Evolutionary conservation across 257 asterid species (phyloP).

Genomic region (Apocynum venetum): DNA sequence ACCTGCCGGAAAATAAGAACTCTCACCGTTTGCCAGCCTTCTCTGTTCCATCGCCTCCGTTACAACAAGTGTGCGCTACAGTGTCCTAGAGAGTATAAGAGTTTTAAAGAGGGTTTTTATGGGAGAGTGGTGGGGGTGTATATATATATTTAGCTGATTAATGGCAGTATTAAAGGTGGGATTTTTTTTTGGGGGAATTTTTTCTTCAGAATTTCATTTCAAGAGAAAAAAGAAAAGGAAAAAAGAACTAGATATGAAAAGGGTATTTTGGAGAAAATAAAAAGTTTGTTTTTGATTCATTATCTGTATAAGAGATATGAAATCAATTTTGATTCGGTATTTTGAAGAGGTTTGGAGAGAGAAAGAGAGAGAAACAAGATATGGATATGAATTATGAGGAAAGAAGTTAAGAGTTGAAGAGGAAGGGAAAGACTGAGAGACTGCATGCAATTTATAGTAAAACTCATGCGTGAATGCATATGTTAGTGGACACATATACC

Average conservation of each 20-base stretch:
- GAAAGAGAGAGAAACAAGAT: constrained; percentile 1
- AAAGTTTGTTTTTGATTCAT: neutral
- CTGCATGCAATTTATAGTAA: constrained; percentile 39
- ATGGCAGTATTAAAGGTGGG: neutral
- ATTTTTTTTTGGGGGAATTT: constrained; percentile 4
- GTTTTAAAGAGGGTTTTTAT: constrained; percentile 24
- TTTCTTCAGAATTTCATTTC: constrained; percentile 2
- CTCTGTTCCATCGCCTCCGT: constrained; percentile 44
- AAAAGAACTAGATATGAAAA: neutral
- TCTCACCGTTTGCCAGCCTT: constrained; percentile 10
- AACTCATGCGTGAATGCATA: constrained; percentile 14
- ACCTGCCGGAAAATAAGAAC: constrained; percentile 19
- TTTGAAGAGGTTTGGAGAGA: neutral
- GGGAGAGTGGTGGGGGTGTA: constrained; percentile 6
- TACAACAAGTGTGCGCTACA: neutral
- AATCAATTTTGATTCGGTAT: neutral
- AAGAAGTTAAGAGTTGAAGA: constrained; percentile 20
- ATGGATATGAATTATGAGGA: neutral
- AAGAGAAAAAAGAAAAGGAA: neutral
- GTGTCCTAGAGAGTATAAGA: constrained; percentile 3
- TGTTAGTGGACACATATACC: neutral
- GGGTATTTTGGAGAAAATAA: constrained; percentile 16
- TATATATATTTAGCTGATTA: neutral
- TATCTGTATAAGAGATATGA: constrained; percentile 14
- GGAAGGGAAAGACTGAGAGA: constrained; percentile 20